phyloP scores from a whole-genome alignment of 176 grass and related monocot genomes.

The Oryza coarctata region DNA sequence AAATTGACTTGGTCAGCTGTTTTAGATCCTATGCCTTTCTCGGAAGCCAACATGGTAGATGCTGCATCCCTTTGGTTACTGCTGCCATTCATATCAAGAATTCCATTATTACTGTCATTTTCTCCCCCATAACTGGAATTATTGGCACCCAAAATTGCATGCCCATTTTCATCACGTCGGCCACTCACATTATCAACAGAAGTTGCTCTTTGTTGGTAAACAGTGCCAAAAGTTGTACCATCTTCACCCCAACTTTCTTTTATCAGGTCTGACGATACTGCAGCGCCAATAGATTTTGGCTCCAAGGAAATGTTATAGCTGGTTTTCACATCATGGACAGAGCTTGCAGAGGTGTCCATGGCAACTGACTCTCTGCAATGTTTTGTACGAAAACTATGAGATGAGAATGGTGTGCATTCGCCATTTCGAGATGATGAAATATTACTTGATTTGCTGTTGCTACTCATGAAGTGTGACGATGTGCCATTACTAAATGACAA shows the following conservation, averaged over 20 bases:
- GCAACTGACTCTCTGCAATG: constrained; percentile 8
- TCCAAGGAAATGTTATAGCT: constrained; percentile 11
- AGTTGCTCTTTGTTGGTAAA: not conserved
- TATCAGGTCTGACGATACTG: constrained; percentile 19
- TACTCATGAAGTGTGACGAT: constrained; percentile 36
- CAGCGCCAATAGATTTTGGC: constrained; percentile 17
- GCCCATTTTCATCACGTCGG: constrained; percentile 34
- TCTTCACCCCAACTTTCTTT: constrained; percentile 32
- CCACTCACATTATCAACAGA: not conserved
- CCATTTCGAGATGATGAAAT: constrained; percentile 19
- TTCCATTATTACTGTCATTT: constrained; percentile 17
- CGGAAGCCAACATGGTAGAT: constrained; percentile 8
- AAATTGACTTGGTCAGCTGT: constrained; percentile 28
- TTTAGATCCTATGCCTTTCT: constrained; percentile 31
- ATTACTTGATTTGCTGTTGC: constrained; percentile 24
- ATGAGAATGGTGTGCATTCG: not conserved
- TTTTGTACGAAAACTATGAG: constrained; percentile 28
- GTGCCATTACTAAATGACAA: constrained; percentile 30
- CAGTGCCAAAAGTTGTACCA: constrained; percentile 20
- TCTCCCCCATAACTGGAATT: constrained; percentile 18
- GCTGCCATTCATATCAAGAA: not conserved
- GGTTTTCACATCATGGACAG: not conserved
- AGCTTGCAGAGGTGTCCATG: not conserved
- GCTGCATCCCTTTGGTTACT: constrained; percentile 17
- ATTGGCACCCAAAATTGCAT: constrained; percentile 15